Evolutionary conservation across 805 yeast genomes (phyloP), one percentile per base, ranked within the genome.

Genomic region (Yarrowia hollandica): DNA sequence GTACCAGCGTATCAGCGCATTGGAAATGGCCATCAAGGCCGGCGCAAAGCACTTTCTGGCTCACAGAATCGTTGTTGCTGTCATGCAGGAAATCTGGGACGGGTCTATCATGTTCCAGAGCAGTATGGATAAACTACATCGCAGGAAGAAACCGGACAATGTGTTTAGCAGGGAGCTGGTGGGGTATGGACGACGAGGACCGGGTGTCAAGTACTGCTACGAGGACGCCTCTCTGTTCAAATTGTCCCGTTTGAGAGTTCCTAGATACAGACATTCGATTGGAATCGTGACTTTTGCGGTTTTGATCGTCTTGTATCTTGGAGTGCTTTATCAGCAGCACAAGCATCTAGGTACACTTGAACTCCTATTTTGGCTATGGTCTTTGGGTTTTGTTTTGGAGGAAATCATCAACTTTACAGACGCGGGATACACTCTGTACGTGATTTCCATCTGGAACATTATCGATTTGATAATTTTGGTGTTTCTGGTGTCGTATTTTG

Each of bases 391-490:
- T 64, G 77, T 78, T 42, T 65, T 79, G 37, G 84, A 80, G 61
- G 78, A 79, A 61, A 52, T 78, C 15, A 68, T 74, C 48, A 79
- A 77, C 57, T 64, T 79, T 33, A 65, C 68, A 15, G 75, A 74
- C 48, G 79, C 80, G 8, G 81, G 82, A 58, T 72, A 70, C 61
- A 71, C 71, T 33, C 76, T 79, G 18, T 73, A 79, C 61, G 77
- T 74, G 55, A 72, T 78, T 64, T 76, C 81, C 16, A 68, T 81
- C n/a, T 81, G 85, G 85, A 79, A 79, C 38, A 71, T 77, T 61
- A 69, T 79, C 59, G 85, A 81, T 62, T 69, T 78, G 37, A 65
- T 72, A 22, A 72, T 80, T 8, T 67, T 77, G 31, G 48, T 71
- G 2, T 67, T 80, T 15, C 71, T 81, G 10, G 72, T 77, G 39